Conservation (phyloP, 306 rosid genomes). For the Prunus mongolica region DNA sequence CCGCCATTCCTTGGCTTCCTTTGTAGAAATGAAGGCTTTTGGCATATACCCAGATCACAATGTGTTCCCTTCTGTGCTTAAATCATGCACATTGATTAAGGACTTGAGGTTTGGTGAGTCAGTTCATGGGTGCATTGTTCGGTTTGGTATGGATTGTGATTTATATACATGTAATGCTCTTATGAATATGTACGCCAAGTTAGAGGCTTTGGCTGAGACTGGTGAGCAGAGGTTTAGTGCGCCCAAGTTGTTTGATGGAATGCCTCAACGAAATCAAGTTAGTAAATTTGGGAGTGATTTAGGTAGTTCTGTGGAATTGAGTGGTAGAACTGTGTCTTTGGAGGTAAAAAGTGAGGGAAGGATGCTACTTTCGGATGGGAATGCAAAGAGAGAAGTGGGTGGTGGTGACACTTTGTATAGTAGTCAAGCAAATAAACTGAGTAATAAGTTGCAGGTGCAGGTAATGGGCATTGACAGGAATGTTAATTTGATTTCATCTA, state of each 20-base stretch:
- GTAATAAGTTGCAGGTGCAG: not conserved
- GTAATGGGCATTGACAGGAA: not conserved
- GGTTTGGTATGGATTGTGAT: conserved; percentile 52
- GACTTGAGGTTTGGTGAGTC: conserved; percentile 51
- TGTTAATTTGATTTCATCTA: not conserved
- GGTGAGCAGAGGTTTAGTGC: conserved; percentile 1
- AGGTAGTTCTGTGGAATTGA: conserved; percentile 1
- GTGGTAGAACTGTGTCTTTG: not conserved
- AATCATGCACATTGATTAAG: conserved; percentile 52
- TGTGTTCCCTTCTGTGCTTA: conserved; percentile 68
- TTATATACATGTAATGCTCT: conserved; percentile 77
- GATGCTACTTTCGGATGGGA: not conserved
- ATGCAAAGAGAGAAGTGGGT: too few species aligned
- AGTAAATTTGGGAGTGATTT: not conserved
- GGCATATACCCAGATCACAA: conserved; percentile 42
- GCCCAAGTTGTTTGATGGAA: conserved; percentile 35
- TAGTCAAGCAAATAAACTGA: conserved; percentile 3
- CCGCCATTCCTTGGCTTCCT: conserved; percentile 40
- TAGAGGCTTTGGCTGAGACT: conserved; percentile 21
- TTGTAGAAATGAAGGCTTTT: conserved; percentile 46
- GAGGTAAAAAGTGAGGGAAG: conserved; percentile 3
- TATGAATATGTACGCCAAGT: conserved; percentile 63
- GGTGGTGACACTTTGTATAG: not conserved
- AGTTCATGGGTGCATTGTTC: conserved; percentile 51
- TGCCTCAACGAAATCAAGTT: conserved; percentile 18